A percentile compares a stretch with the other conserved stretches of the same genome.
Conservation (phyloP, 495 filamentous ascomycete species). For the Amphirosellinia nigrospora region DNA sequence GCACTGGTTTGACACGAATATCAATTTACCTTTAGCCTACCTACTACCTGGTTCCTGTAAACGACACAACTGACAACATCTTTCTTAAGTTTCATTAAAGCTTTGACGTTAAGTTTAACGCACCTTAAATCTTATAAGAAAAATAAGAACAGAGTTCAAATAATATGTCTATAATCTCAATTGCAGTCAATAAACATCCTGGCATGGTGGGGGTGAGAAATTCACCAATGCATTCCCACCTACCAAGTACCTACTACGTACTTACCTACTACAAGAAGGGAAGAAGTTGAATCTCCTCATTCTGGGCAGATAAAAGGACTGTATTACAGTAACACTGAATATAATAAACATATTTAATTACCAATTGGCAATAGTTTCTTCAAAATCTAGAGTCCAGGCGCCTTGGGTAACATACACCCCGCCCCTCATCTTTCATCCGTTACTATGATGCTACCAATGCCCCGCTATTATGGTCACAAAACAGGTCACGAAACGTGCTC, state of each 20-base stretch:
- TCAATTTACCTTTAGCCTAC: no score
- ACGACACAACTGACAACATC: neutral
- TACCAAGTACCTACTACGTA: no score
- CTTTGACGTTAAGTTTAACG: neutral
- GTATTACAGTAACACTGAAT: neutral
- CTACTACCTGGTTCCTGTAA: no score
- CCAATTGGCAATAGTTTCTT: neutral
- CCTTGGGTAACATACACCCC: neutral
- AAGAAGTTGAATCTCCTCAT: neutral
- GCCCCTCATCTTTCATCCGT: neutral
- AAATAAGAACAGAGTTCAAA: neutral
- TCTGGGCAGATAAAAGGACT: neutral
- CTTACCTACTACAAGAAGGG: no score
- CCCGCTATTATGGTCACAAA: neutral
- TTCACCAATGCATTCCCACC: neutral
- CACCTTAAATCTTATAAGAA: neutral
- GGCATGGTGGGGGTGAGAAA: neutral
- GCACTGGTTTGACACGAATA: conserved; percentile 17
- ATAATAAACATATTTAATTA: no score
- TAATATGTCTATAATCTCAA: neutral
- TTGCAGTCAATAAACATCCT: neutral
- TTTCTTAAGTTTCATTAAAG: neutral
- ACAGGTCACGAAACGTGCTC: neutral
- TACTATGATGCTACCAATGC: neutral
- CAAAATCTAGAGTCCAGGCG: neutral